Base-by-base conservation (phyloP, 2,329 filamentous ascomycete species). In the Dothideomycetidae sp. region DNA sequence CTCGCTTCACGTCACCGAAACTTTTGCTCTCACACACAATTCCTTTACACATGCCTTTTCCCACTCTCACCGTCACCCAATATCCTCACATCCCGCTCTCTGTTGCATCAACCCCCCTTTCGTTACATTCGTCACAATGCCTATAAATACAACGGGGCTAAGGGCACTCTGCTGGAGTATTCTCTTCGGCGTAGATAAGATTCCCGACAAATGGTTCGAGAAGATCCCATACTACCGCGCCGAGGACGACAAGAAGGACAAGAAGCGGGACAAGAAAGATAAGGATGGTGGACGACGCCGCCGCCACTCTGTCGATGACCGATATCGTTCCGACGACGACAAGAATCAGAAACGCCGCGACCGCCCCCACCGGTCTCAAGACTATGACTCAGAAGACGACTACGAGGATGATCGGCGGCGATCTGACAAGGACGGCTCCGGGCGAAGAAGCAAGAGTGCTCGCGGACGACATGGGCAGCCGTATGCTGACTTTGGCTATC, bases 371-470 rank as follows among this genome's bases (percentile, higher is more conserved):
- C 64, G 64, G 47, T 69, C 82, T 49, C 73, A 74, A 49, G 90
- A 96, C 58, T 73, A 75, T 41, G 86, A 98, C 58, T 37, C 14
- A 19, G 45, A 50, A 33, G 39, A 44, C 15, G 48, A 48, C 23
- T 45, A 46, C 33, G 45, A 51, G 7, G 47, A 50, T 13, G 45
- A 48, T 31, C 32, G 37, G 15, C 37, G 37, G 31, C 28, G 30
- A 12, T 23, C n/a, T 11, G 40, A 21, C 18, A 15, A 13, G 4
- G 35, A 37, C 10, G 12, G 12, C 10, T 18, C 28, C 13, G 7
- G 36, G 4, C 26, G 35, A 11, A 5, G 17, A 11, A 29, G 16
- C 10, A 5, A 13, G 3, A 28, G 28, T n/a, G 26, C 17, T 5
- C 35, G 29, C 15, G 35, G 35, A 3, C 18, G 31, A 5, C 17